A percentile compares a stretch with the other conserved stretches of the same genome.
Conservation (phyloP, 257 asterid species). For the Capsicum chinense region DNA sequence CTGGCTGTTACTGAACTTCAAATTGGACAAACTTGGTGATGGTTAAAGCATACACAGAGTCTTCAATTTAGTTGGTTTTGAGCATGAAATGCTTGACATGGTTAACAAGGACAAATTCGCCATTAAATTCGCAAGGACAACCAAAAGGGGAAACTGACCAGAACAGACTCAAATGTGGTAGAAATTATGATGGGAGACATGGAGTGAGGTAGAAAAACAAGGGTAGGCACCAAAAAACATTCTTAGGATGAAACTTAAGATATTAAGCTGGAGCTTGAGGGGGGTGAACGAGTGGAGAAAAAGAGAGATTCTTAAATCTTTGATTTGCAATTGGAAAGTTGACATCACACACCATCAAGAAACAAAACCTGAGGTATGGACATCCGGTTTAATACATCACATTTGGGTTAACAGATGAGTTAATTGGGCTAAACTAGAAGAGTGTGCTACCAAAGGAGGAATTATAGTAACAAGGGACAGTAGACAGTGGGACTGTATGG, state of each 20-base stretch:
- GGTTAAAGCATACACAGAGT: background rate
- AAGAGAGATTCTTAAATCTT: background rate
- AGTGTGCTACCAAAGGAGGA: background rate
- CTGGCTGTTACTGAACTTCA: background rate
- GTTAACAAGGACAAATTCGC: background rate
- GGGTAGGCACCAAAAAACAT: background rate
- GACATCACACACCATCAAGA: background rate
- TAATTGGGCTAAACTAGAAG: background rate
- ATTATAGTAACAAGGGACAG: background rate
- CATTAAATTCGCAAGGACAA: background rate
- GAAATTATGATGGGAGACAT: background rate
- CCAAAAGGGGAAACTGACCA: background rate
- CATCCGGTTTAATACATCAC: background rate
- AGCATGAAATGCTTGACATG: background rate
- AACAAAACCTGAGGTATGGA: background rate
- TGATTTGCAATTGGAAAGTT: background rate
- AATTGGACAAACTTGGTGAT: background rate
- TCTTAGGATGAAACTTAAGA: background rate
- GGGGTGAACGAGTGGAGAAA: background rate
- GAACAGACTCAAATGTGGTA: background rate
- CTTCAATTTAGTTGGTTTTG: no score
- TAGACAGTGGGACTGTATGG: background rate
- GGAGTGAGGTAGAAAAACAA: background rate
- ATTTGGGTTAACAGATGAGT: background rate
- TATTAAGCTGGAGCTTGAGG: background rate